Evolutionary conservation across 805 yeast genomes (phyloP).

Genomic region (Wickerhamomyces rabaulensis): DNA sequence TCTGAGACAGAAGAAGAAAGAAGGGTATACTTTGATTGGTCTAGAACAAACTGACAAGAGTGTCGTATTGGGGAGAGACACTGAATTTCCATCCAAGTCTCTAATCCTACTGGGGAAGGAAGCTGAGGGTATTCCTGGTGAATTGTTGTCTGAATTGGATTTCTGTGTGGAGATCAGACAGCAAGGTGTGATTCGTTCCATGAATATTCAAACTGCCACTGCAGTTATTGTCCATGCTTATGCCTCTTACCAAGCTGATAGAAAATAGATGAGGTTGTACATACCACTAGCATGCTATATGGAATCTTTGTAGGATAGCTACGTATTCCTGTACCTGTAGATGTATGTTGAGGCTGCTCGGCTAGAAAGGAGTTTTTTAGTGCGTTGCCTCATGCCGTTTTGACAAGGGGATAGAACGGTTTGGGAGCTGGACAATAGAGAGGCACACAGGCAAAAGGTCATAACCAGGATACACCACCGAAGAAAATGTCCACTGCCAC

Average conservation of each 20-base stretch:
- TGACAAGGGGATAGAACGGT: no score
- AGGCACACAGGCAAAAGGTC: no score
- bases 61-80: conserved; percentile 55
- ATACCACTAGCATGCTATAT: no score
- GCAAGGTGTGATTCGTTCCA: conserved; percentile 85
- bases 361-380: no score
- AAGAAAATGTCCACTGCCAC: no score
- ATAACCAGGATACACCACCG: no score
- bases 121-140: conserved; percentile 88
- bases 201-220: conserved; percentile 96
- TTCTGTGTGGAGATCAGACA: conserved; percentile 88
- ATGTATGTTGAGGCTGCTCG: no score
- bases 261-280: background rate
- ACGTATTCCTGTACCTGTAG: background rate
- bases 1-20: conserved; percentile 55
- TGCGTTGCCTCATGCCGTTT: no score
- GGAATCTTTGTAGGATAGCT: no score
- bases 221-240: conserved; percentile 93
- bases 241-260: conserved; percentile 30
- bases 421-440: no score
- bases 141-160: conserved; percentile 73
- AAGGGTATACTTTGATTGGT: conserved; percentile 86
- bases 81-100: conserved; percentile 75
- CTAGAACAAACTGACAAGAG: conserved; percentile 91
- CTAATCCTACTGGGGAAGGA: conserved; percentile 80